Evolutionary conservation across 1,284 basidiomycete species (phyloP).

Genomic region (Schizophyllum commune): DNA sequence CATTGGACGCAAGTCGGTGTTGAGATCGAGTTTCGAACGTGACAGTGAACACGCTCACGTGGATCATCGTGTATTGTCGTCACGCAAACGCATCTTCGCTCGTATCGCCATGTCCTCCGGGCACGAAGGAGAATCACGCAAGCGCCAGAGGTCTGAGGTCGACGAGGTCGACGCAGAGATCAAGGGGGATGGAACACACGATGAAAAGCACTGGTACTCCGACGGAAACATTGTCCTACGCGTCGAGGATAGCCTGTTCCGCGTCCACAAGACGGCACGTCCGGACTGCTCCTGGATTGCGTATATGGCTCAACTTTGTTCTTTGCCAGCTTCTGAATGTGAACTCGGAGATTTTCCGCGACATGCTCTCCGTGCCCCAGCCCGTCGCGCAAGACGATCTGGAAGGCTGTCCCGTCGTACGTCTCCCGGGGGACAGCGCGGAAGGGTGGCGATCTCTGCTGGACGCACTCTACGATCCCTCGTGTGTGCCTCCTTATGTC

Average conservation of each 20-base stretch:
- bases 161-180: neutral
- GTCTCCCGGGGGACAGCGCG: neutral
- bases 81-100: no score
- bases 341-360: constrained; percentile 2
- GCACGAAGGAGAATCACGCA: neutral
- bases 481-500: neutral
- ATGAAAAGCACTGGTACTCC: constrained; percentile 32
- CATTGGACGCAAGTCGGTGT: no score
- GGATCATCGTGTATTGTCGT: no score
- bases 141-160: neutral
- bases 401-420: constrained; percentile 4
- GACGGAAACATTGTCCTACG: constrained; percentile 55
- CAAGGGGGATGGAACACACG: constrained; percentile 7
- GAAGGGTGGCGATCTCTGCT: constrained; percentile 3
- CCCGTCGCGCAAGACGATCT: neutral
- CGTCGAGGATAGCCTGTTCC: constrained; percentile 56
- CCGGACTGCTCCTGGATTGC: neutral
- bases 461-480: constrained; percentile 2
- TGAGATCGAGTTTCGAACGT: no score
- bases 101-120: neutral
- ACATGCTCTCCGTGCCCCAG: constrained; percentile 2
- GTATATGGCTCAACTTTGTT: neutral
- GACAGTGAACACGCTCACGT: no score
- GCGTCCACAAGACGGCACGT: constrained; percentile 30
- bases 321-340: neutral